Evolutionary conservation across 129 eudicot genomes (phyloP), one percentile per base, ranked within the genome.

Genomic region (Logfia minima): DNA sequence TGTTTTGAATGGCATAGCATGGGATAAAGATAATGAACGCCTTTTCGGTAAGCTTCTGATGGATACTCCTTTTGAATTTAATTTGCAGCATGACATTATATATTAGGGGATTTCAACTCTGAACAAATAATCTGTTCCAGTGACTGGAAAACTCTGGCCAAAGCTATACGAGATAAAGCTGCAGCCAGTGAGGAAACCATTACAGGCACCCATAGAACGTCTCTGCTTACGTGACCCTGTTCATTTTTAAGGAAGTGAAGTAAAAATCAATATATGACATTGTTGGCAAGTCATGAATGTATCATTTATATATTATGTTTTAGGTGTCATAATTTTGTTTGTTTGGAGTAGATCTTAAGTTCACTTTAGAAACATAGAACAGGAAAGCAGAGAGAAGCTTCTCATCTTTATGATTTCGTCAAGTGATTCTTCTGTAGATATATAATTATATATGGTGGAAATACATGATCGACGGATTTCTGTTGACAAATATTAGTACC

Each of bases 101-200:
- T 66, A 16, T 0, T 31, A 21, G 35, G 1, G n/a, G 16, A 48
- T 35, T 3, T 74, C 29, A 19, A 43, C 26, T 23, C 39, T 70
- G 32, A 39, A 53, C 67, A 39, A 56, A 60, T 65, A 4, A 63
- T 73, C 34, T 75, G 41, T 68, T 87, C 68, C 93, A 94, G 98
- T 94, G 83, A 94, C 98, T 0, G 98, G 98, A 66, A 94, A 94
- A 83, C 83, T 87, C 6, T 94, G 98, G 98, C 98, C 98, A 35
- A 94, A 89, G 88, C 83, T 94, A 45, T 94, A 81, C 63, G 98
- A 94, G 87, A 91, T 94, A 53, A 91, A 89, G 89, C 72, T 91
- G 88, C 90, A 80, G 24, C 89, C 91, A 5, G 45, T 83, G 39
- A 84, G 59, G 68, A 84, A 83, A 72, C 86, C 83, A 9, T 74